These are phyloP conservation scores for Sungouiozyma intestinalis DNA, from an alignment of 805 yeast species.

Conservation along the genomic window DNA sequence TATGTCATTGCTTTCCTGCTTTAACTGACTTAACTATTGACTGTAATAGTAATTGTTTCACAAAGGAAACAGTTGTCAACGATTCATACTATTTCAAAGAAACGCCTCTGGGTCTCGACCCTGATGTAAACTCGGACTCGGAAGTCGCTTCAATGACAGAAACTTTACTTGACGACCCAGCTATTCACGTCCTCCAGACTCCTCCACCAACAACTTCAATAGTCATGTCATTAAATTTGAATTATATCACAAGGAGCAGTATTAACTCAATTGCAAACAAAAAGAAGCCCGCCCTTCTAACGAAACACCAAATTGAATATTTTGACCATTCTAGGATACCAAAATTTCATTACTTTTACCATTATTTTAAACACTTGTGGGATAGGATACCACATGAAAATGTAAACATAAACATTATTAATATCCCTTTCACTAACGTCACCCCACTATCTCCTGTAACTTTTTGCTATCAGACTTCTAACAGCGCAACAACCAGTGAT, in stretches of 20 bases:
- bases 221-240: slow-evolving; percentile 17
- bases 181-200: slow-evolving; percentile 11
- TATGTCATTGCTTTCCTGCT: slow-evolving; percentile 37
- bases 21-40: slow-evolving; percentile 37
- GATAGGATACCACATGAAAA: slow-evolving; percentile 23
- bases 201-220: slow-evolving; percentile 29
- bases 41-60: slow-evolving; percentile 38
- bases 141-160: slow-evolving; percentile 16
- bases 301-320: slow-evolving; percentile 17
- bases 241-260: slow-evolving; percentile 15
- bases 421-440: slow-evolving; percentile 28
- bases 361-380: slow-evolving; percentile 22
- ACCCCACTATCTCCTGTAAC: slow-evolving; percentile 21
- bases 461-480: slow-evolving; percentile 8
- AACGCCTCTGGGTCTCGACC: background rate
- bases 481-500: background rate
- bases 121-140: slow-evolving; percentile 5
- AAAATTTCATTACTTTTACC: slow-evolving; percentile 24
- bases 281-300: slow-evolving; percentile 16
- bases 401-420: slow-evolving; percentile 22
- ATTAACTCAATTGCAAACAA: slow-evolving; percentile 6
- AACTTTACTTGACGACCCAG: slow-evolving; percentile 19
- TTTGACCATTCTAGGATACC: slow-evolving; percentile 19
- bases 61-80: slow-evolving; percentile 12
- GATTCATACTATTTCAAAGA: slow-evolving; percentile 18